Evolutionary conservation across 768 basidiomycete species (phyloP).

Genomic region (Rhizopogon roseolus): DNA sequence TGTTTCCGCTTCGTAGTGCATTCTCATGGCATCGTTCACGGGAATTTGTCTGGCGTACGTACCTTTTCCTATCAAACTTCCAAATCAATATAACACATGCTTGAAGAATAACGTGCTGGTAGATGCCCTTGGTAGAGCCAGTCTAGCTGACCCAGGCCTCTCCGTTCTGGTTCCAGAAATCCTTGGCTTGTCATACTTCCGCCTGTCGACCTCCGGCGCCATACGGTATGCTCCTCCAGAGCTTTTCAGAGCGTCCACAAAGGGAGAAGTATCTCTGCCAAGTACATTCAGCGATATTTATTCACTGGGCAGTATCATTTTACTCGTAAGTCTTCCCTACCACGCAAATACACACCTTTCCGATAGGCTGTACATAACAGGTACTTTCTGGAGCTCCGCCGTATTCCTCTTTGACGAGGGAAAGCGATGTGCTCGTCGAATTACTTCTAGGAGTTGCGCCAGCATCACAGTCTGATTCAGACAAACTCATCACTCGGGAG

Average conservation of each 20-base stretch:
- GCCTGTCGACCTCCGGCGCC: slow-evolving; percentile 16
- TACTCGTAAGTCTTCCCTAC: not conserved
- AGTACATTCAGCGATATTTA: slow-evolving; percentile 35
- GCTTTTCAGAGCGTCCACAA: not conserved
- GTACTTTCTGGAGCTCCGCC: slow-evolving; percentile 3
- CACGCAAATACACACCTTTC: not conserved
- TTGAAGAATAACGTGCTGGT: not conserved
- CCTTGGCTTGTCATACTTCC: slow-evolving; percentile 22
- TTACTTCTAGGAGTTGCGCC: not conserved
- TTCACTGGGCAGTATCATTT: slow-evolving; percentile 28
- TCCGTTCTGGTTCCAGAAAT: slow-evolving; percentile 33
- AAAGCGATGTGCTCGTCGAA: slow-evolving; percentile 1
- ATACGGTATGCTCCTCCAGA: slow-evolving; percentile 5
- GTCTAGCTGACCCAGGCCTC: slow-evolving; percentile 40
- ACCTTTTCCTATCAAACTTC: not conserved
- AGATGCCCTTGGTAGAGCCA: slow-evolving; percentile 18
- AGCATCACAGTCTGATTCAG: not conserved
- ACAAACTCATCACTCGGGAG: not conserved
- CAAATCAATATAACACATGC: not conserved
- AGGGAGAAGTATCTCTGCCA: not conserved
- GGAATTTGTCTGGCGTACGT: not conserved
- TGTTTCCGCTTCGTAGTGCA: not conserved
- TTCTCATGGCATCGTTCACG: not conserved
- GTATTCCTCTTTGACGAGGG: not conserved
- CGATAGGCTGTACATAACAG: not conserved